Conservation (phyloP, 352 stramenopile species). For the Poterioochromonas sp. region DNA sequence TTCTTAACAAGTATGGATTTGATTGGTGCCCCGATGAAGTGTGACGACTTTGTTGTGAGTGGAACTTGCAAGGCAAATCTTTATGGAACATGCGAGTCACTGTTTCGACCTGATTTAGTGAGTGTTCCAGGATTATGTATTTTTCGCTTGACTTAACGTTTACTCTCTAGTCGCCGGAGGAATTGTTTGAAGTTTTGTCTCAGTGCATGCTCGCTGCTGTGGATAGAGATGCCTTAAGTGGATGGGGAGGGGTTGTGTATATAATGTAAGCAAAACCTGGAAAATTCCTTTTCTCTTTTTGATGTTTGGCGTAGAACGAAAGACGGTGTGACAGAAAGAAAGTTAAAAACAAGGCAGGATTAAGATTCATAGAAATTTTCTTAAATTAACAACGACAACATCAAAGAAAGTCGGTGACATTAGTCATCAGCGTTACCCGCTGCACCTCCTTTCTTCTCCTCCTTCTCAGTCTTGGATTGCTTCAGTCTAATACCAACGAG, state of each 20-base stretch:
- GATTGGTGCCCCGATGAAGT: constrained; percentile 86
- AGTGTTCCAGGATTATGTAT: not conserved
- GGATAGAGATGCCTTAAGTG: constrained; percentile 93
- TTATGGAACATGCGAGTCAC: constrained; percentile 96
- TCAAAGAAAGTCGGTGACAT: no score
- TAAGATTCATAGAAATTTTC: no score
- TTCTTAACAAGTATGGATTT: constrained; percentile 96
- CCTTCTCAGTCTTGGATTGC: constrained; percentile 20
- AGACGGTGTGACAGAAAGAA: constrained; percentile 56
- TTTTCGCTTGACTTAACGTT: constrained; percentile 4
- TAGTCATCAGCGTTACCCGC: no score
- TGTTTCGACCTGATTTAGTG: constrained; percentile 90
- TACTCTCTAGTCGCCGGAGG: constrained; percentile 64
- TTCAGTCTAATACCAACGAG: constrained; percentile 13
- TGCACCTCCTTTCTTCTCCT: not conserved
- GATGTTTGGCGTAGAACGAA: constrained; percentile 45
- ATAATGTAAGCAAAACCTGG: no score
- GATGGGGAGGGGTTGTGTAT: constrained; percentile 95
- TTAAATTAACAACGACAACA: no score
- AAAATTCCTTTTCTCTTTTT: no score
- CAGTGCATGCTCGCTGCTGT: constrained; percentile 93
- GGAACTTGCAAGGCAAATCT: constrained; percentile 94
- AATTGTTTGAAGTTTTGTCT: constrained; percentile 95
- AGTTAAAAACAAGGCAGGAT: constrained; percentile 64
- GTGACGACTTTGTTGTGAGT: constrained; percentile 94